Conservation (phyloP, 73 alveolate genomes). For the Blepharisma japonicum region DNA sequence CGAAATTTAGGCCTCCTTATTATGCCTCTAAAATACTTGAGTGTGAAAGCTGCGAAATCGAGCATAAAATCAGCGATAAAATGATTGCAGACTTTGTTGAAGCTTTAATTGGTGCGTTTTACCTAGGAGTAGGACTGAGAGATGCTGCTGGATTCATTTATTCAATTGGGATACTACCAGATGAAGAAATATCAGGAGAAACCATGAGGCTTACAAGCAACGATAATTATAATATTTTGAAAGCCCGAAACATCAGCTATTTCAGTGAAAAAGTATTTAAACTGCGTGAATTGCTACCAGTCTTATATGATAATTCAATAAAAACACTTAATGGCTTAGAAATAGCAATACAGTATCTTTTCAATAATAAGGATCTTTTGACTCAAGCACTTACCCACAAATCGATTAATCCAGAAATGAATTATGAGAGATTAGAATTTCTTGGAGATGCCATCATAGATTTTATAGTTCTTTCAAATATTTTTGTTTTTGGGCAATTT, state of each 20-base stretch:
- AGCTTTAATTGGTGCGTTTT: slow-evolving; percentile 16
- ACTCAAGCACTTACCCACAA: slow-evolving; percentile 28
- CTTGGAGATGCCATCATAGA: slow-evolving; percentile 53
- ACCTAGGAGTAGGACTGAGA: not conserved
- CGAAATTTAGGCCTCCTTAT: slow-evolving; percentile 1
- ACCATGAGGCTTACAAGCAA: not conserved
- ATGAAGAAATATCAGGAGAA: slow-evolving; percentile 4
- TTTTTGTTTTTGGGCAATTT: slow-evolving; percentile 11
- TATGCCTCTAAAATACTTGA: not conserved
- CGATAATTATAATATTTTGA: not conserved
- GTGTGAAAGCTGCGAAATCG: not conserved
- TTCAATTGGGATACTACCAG: not conserved
- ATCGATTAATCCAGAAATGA: not conserved
- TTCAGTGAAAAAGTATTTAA: not conserved
- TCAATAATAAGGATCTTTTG: not conserved
- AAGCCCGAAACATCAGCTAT: not conserved
- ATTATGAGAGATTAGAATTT: slow-evolving; percentile 47
- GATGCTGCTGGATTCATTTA: slow-evolving; percentile 15
- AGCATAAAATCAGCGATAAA: not conserved
- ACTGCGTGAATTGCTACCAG: no score
- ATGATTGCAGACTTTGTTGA: slow-evolving; percentile 14
- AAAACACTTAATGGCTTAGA: not conserved
- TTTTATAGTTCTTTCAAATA: slow-evolving; percentile 29
- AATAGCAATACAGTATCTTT: not conserved
- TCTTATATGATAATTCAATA: no score